phyloP scores from a whole-genome alignment of 257 asterid genomes.

The Plantago ovata region DNA sequence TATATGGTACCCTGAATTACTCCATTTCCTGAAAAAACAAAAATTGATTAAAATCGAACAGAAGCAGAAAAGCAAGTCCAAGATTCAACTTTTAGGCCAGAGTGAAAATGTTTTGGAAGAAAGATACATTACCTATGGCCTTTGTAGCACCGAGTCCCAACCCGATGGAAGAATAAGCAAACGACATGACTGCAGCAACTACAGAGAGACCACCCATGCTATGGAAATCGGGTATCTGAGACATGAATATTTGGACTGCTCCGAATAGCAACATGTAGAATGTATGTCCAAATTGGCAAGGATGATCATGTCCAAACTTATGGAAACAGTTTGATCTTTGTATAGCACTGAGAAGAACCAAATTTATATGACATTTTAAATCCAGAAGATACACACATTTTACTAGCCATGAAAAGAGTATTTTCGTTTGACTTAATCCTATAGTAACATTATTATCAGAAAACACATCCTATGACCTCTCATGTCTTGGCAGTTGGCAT shows the following conservation, averaged over 20 bases:
- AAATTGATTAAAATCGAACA: neutral
- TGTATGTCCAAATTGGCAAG: constrained; percentile 41
- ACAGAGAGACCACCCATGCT: constrained; percentile 74
- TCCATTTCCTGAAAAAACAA: constrained; percentile 44
- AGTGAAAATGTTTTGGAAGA: no score
- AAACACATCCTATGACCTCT: no score
- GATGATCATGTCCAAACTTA: constrained; percentile 56
- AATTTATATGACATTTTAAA: neutral
- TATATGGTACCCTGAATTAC: constrained; percentile 52
- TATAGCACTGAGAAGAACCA: constrained; percentile 54
- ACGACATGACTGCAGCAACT: constrained; percentile 76
- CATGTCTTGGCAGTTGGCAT: no score
- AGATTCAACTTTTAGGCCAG: neutral
- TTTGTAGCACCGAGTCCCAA: constrained; percentile 66
- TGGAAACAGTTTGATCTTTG: constrained; percentile 77
- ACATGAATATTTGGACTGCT: constrained; percentile 45
- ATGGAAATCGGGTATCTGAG: constrained; percentile 75
- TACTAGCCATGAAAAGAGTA: neutral
- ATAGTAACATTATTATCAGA: neutral
- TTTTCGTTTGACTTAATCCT: neutral
- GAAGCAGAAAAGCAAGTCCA: neutral
- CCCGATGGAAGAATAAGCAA: constrained; percentile 61
- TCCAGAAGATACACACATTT: no score
- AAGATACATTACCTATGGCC: constrained; percentile 46
- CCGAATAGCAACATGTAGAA: constrained; percentile 64